Evolutionary conservation across 768 basidiomycete genomes (phyloP).

Genomic region (Cystofilobasidium capitatum): DNA sequence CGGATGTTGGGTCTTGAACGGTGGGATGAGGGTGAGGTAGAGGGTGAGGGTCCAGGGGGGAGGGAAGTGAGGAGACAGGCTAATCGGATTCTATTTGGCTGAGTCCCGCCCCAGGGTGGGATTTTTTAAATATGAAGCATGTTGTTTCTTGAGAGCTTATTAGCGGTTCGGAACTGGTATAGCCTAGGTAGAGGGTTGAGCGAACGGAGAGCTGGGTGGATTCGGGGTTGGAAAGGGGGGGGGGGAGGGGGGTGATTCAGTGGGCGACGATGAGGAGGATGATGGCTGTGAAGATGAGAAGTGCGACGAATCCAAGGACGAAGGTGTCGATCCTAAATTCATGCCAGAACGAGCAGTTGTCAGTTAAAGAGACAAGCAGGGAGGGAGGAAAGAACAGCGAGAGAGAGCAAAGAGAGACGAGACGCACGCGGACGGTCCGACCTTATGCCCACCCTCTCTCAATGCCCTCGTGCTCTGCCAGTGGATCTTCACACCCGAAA

Average conservation of each 20-base stretch:
- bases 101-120: too few species aligned
- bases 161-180: too few species aligned
- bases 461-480: background rate
- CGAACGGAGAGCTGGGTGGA: too few species aligned
- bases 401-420: background rate
- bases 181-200: too few species aligned
- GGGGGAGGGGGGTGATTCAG: too few species aligned
- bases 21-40: background rate
- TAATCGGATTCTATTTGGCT: background rate
- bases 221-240: too few species aligned
- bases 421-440: background rate
- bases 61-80: conserved; percentile 1
- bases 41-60: conserved; percentile 3
- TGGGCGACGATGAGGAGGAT: background rate
- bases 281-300: background rate
- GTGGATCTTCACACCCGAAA: background rate
- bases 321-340: background rate
- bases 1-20: conserved; percentile 10
- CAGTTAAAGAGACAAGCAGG: too few species aligned
- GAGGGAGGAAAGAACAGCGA: too few species aligned
- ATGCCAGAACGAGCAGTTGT: too few species aligned
- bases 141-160: too few species aligned
- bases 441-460: background rate
- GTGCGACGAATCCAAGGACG: background rate
- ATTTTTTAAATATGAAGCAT: too few species aligned